Base-by-base conservation (phyloP, 768 basidiomycete genomes). In the Tulasnella sp. region DNA sequence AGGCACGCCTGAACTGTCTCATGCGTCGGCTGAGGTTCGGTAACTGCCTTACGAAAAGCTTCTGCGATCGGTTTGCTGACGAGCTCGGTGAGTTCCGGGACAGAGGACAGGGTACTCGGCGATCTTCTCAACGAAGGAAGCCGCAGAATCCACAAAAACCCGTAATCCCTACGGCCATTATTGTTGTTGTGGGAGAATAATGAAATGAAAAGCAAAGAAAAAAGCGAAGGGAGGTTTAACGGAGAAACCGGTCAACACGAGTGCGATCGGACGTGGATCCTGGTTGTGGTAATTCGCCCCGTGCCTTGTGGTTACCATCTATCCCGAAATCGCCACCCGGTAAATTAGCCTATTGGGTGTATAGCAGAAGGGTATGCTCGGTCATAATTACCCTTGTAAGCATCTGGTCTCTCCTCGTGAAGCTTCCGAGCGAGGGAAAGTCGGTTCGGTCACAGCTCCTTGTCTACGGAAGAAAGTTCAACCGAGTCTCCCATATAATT, bases 131-230 rank as follows among this genome's bases (percentile, higher is more conserved):
- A 95, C 88, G 97, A 22, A 91, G 88, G 85, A 99, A 99, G 64
- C 97, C 97, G 81, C 96, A 97, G 80, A 99, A 85, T 1, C 93
- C 97, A 49, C 85, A 85, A 86, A 99, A 99, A 17, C 91, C 89
- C 0, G 96, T 96, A 77, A 99, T 83, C 0, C 97, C 97, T 45
- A 99, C 87, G n/a, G 96, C 95, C 94, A 99, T 97, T 68, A n/a
- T 34, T 25, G 2, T n/a, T 42, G 31, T 17, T 36, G 31, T 9
- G 71, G 34, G 0, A 6, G 38, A 36, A 34, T 15, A 45, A 37
- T 64, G 11, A 17, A 15, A n/a, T n/a, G 36, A n/a, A 39, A 52
- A 54, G 17, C 34, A 9, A 22, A 2, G 12, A 1, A n/a, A n/a
- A n/a, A 9, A 75, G n/a, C n/a, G n/a, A n/a, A n/a, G n/a, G 15